These are phyloP conservation scores for Beta vulgaris DNA, from an alignment of 148 eudicot genomes.

Conservation along the genomic window DNA sequence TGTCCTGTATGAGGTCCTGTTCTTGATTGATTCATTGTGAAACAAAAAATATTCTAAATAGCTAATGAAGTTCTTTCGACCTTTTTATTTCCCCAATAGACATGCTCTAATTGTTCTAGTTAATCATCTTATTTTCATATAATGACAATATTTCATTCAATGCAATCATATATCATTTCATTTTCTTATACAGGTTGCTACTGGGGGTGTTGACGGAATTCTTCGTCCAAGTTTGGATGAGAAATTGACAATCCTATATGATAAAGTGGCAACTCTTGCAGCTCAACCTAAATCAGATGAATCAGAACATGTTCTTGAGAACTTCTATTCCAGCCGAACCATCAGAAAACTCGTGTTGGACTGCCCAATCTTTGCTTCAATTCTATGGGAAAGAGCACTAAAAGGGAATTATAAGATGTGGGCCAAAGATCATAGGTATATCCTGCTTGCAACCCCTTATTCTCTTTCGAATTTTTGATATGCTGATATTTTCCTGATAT, in stretches of 20 bases:
- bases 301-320: conserved; percentile 72
- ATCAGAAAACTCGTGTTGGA: conserved; percentile 79
- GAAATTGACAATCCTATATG: conserved; percentile 52
- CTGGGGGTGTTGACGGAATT: conserved; percentile 73
- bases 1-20: conserved; percentile 73
- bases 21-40: not conserved
- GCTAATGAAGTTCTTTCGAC: too few relatives aligned
- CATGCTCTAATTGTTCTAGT: too few relatives aligned
- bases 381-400: conserved; percentile 69
- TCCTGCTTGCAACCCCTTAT: not conserved
- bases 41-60: too few relatives aligned
- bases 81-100: too few relatives aligned
- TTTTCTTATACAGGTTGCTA: conserved; percentile 56
- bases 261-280: conserved; percentile 59
- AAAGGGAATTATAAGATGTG: conserved; percentile 61
- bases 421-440: conserved; percentile 90
- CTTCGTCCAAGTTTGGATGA: conserved; percentile 54
- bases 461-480: not conserved
- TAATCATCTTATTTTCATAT: too few relatives aligned
- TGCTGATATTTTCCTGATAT: not conserved
- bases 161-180: not conserved
- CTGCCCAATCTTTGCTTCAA: conserved; percentile 72
- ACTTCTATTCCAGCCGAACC: conserved; percentile 81
- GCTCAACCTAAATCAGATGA: conserved; percentile 63
- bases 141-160: too few relatives aligned